Evolutionary conservation across 2,329 filamentous ascomycete genomes (phyloP).

Genomic region (Paramyrothecium roridum): DNA sequence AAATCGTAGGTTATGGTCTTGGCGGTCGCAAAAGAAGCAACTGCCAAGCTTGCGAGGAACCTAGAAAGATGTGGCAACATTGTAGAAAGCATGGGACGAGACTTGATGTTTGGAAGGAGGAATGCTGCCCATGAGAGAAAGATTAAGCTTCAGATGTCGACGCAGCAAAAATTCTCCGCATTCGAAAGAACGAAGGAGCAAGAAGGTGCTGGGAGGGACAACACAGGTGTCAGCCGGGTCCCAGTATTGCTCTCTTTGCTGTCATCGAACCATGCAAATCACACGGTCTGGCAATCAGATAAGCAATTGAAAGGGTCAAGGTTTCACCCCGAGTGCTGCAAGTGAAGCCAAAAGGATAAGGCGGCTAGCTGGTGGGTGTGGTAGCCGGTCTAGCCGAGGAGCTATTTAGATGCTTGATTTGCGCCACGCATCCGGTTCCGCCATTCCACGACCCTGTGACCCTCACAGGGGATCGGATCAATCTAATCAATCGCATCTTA

Average conservation of each 20-base stretch:
- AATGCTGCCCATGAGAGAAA: background rate
- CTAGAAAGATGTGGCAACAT: background rate
- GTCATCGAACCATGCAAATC: background rate
- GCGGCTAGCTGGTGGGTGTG: background rate
- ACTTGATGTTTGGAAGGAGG: background rate
- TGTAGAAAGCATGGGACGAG: background rate
- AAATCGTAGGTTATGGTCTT: constrained; percentile 46
- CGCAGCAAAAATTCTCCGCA: background rate
- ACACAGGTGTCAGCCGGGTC: background rate
- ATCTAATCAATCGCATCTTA: background rate
- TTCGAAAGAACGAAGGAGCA: background rate
- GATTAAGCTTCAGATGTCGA: background rate
- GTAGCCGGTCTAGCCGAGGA: background rate
- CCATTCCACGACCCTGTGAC: too few species aligned
- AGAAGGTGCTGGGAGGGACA: background rate
- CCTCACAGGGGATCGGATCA: too few species aligned
- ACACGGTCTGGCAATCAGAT: background rate
- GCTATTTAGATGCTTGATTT: background rate
- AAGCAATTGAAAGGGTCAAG: background rate
- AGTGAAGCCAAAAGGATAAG: background rate
- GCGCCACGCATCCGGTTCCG: background rate
- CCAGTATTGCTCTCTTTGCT: background rate
- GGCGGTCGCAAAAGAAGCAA: background rate
- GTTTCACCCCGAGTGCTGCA: background rate
- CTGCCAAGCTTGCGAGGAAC: background rate